Conservation (phyloP, 1,139 yeast genomes). For the Yamadazyma epiphylla region DNA sequence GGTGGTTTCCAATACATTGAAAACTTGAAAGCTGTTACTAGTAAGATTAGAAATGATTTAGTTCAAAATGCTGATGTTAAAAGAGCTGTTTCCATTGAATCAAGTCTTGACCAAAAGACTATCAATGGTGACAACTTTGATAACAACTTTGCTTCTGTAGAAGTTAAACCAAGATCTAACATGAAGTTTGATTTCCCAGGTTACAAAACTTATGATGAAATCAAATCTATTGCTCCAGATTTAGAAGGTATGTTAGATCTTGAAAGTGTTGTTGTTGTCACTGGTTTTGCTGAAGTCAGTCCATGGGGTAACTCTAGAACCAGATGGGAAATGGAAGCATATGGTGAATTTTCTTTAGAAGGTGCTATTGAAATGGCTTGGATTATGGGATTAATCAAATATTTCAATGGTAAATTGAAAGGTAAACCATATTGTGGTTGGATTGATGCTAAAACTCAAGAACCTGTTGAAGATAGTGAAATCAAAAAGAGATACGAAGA, state of each 20-base stretch:
- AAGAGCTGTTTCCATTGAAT: conserved; percentile 92
- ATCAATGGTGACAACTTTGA: conserved; percentile 90
- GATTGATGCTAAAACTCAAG: conserved; percentile 92
- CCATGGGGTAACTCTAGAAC: conserved; percentile 99
- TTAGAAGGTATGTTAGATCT: conserved; percentile 90
- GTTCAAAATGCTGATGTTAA: conserved; percentile 86
- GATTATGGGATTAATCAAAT: conserved; percentile 97
- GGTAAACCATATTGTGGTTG: conserved; percentile 90
- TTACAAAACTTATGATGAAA: conserved; percentile 70
- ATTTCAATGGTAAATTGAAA: conserved; percentile 89
- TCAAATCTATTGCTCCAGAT: conserved; percentile 68
- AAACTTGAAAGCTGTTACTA: conserved; percentile 85
- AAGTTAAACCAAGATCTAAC: conserved; percentile 88
- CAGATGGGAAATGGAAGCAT: conserved; percentile 99
- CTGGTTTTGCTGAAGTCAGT: conserved; percentile 97
- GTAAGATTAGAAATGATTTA: conserved; percentile 75
- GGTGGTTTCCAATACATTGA: conserved; percentile 96
- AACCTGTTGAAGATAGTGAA: conserved; percentile 93
- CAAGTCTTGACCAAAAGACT: conserved; percentile 88
- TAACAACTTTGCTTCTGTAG: conserved; percentile 73
- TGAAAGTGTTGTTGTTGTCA: conserved; percentile 87
- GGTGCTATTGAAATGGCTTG: conserved; percentile 99
- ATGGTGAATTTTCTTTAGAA: conserved; percentile 94
- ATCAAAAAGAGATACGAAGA: conserved; percentile 88
- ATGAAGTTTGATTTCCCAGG: conserved; percentile 91